A percentile compares a stretch with the other conserved stretches of the same genome.
These are phyloP conservation scores for Sugiyamaella castrensis DNA, from an alignment of 1,139 yeast species.

Conservation along the genomic window DNA sequence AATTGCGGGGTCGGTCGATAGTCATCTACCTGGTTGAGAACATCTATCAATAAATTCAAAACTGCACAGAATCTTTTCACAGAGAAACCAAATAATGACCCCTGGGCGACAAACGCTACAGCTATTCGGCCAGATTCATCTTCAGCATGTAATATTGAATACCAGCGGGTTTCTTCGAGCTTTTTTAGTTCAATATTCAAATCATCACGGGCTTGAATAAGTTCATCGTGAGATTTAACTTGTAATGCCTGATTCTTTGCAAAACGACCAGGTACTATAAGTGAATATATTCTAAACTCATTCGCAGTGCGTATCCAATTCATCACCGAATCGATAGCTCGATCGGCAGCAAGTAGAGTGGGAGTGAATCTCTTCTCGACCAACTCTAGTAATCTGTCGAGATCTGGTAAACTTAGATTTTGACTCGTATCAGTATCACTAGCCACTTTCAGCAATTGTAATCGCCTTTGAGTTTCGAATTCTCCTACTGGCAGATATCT, in stretches of 20 bases:
- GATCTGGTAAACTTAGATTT: slow-evolving; percentile 19
- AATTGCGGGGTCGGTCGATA: slow-evolving; percentile 22
- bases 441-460: slow-evolving; percentile 9
- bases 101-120: slow-evolving; percentile 20
- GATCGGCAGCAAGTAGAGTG: slow-evolving; percentile 16
- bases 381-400: slow-evolving; percentile 23
- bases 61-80: neutral
- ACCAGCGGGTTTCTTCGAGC: slow-evolving; percentile 14
- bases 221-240: slow-evolving; percentile 8
- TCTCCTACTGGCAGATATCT: slow-evolving; percentile 23
- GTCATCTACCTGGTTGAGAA: slow-evolving; percentile 21
- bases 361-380: slow-evolving; percentile 19
- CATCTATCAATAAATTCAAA: slow-evolving; percentile 9
- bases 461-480: slow-evolving; percentile 17
- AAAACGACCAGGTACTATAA: slow-evolving; percentile 10
- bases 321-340: slow-evolving; percentile 16
- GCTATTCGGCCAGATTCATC: slow-evolving; percentile 13
- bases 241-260: slow-evolving; percentile 13
- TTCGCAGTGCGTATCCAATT: slow-evolving; percentile 28
- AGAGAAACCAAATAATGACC: slow-evolving; percentile 23
- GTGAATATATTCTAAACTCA: slow-evolving; percentile 18
- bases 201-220: slow-evolving; percentile 9
- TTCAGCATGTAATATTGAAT: slow-evolving; percentile 4
- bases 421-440: slow-evolving; percentile 11
- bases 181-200: slow-evolving; percentile 9